Evolutionary conservation across 805 yeast genomes (phyloP).

Genomic region (Danielia reshetovae): DNA sequence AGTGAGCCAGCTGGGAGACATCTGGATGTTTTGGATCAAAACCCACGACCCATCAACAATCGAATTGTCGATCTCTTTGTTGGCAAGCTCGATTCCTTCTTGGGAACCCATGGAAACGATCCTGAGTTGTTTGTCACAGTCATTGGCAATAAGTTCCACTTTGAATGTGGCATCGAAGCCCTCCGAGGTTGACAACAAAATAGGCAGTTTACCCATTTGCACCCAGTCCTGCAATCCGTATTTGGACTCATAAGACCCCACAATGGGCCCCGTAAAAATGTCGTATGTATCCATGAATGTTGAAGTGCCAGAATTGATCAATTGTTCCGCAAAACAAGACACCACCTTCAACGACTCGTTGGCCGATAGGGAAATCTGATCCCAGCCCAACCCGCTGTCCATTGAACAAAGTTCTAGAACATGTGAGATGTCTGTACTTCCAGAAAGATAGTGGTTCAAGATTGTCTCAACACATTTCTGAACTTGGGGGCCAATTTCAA

Average conservation of each 20-base stretch:
- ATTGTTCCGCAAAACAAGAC: conserved; percentile 1
- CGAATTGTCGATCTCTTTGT: conserved; percentile 45
- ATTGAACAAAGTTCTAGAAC: not conserved
- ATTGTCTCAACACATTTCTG: conserved; percentile 8
- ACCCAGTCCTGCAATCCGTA: conserved; percentile 32
- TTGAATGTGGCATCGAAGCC: conserved; percentile 65
- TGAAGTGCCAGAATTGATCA: not conserved
- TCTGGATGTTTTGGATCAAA: conserved; percentile 75
- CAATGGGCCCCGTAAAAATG: conserved; percentile 9
- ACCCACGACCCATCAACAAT: conserved; percentile 62
- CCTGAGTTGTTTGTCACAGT: conserved; percentile 22
- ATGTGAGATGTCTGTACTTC: not conserved
- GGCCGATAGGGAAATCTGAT: not conserved
- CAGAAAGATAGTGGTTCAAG: not conserved
- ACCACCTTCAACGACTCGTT: conserved; percentile 1
- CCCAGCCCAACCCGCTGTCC: conserved; percentile 1
- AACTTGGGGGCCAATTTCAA: conserved; percentile 23
- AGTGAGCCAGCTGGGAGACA: conserved; percentile 62
- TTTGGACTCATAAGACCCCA: conserved; percentile 1
- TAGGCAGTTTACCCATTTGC: conserved; percentile 24
- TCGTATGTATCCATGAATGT: conserved; percentile 17
- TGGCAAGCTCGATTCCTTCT: conserved; percentile 60
- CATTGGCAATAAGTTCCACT: conserved; percentile 43
- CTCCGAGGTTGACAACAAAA: conserved; percentile 54
- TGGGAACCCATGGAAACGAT: conserved; percentile 70